Base-by-base conservation (phyloP, 2,329 filamentous ascomycete species). In the Raffaelea deltoideospora region DNA sequence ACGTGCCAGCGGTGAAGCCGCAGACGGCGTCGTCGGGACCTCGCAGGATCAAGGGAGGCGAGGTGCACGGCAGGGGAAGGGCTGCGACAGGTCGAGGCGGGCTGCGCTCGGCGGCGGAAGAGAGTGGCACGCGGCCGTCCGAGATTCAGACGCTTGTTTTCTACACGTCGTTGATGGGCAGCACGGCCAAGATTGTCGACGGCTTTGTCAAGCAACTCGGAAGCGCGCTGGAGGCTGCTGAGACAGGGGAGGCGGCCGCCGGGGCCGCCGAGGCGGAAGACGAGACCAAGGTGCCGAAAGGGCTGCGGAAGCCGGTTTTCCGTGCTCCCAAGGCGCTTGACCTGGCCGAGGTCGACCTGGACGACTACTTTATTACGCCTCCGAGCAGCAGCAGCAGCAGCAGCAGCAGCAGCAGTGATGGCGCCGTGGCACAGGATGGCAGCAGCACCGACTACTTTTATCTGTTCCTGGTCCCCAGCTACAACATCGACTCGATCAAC, bases 401-500 rank as follows among this genome's bases (percentile, higher is more conserved):
- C 4, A 15, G 18, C n/a, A 7, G 6, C 6, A 13, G 13, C 13
- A 11, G 13, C 15, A 13, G 22, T 15, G 36, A 56, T 13, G 49
- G 51, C 6, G 52, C 52, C 17, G 60, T 68, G 3, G n/a, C n/a
- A n/a, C n/a, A n/a, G n/a, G n/a, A n/a, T n/a, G n/a, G n/a, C n/a
- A n/a, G n/a, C n/a, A n/a, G n/a, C n/a, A n/a, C n/a, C n/a, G 73
- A 77, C 42, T 72, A 78, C 47, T 77, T 95, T 48, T 98, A 96
- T 57, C 64, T 92, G 28, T 67, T 96, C 37, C 60, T 96, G 27
- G 58, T 95, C 4, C 90, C 88, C 0, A 87, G 82, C 44, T 96
- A 95, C 63, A 92, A 96, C 51, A 94, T 95, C 50, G 88, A 95
- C 50, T 88, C 83, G 8, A 81, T 92, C 46, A 74, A 94, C 46